These are phyloP conservation scores for Corrigiola litoralis DNA, from an alignment of 179 eudicot genomes.

Conservation along the genomic window DNA sequence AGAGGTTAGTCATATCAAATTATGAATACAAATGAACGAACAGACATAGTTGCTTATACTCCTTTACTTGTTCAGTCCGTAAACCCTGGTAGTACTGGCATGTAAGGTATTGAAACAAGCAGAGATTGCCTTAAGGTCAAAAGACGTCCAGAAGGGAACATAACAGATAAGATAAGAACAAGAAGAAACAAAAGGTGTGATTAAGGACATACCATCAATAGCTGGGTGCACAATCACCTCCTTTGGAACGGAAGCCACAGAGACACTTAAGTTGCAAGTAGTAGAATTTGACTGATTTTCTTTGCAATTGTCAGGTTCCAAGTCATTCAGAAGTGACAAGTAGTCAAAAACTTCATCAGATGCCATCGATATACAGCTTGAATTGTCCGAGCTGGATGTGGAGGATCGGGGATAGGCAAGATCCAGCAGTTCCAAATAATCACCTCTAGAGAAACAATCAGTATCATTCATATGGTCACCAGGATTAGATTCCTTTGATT, in stretches of 20 bases:
- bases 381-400: conserved; percentile 38
- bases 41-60: no score
- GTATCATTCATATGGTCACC: conserved; percentile 10
- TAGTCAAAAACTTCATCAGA: conserved; percentile 48
- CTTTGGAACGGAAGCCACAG: conserved; percentile 25
- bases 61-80: no score
- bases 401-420: conserved; percentile 32
- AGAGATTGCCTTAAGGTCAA: no score
- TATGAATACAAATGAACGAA: no score
- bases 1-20: no score
- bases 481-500: conserved; percentile 8
- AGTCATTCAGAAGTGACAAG: conserved; percentile 29
- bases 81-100: no score
- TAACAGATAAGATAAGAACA: not conserved
- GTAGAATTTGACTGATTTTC: conserved; percentile 13
- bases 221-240: conserved; percentile 38
- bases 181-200: not conserved
- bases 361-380: conserved; percentile 36
- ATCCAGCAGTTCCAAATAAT: conserved; percentile 53
- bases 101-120: no score
- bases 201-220: conserved; percentile 29
- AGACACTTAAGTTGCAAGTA: conserved; percentile 27
- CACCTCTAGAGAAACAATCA: conserved; percentile 32
- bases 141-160: no score
- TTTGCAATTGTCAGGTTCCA: conserved; percentile 25